Evolutionary conservation across 768 basidiomycete genomes (phyloP), one percentile per base, ranked within the genome.

Genomic region (Pleurotus eryngii): DNA sequence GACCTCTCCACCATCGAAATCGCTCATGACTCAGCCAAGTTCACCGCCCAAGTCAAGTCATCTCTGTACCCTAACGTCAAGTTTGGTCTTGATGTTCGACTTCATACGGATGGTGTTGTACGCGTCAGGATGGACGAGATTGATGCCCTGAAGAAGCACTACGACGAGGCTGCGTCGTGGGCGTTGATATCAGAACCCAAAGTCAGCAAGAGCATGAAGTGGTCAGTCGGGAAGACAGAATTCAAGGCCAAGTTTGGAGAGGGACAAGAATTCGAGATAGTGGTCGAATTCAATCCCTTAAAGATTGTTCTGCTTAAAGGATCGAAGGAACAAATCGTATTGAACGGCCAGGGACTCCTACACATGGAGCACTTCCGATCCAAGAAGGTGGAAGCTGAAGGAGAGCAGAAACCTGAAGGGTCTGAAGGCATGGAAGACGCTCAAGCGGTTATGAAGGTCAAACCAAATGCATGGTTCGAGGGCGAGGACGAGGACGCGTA

Each of bases 351-450:
- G 40, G 91, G 92, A 1, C 78, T 99, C 27, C 76, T 99, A 61
- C 95, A 98, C 63, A 95, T 99, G 96, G 97, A 99, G 67, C 97
- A 98, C 71, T 98, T 95, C 79, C 89, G 92, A 64, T 78, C 77
- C 18, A 86, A 88, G 66, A 68, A 72, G n/a, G 70, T 74, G 8
- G 73, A 67, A 7, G 38, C 49, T 12, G 72, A 76, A 59, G 77
- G 76, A 43, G 65, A 69, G 35, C 76, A 75, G 6, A 73, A 45
- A n/a, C n/a, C 42, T 11, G 82, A 81, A 56, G 78, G 77, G 26
- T 70, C 76, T 9, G 72, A 81, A 24, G 74, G 74, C 12, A 72
- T 72, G 11, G 72, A 72, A 18, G 74, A 77, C 60, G 69, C 71
- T 14, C 86, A 90, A 65, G 74, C 70, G 3, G 82, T 84, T 1